Percentiles rank a stretch among this genome's conserved stretches.
phyloP scores from a whole-genome alignment of 2,329 filamentous ascomycete species.

The Coleophoma eucalyptorum region DNA sequence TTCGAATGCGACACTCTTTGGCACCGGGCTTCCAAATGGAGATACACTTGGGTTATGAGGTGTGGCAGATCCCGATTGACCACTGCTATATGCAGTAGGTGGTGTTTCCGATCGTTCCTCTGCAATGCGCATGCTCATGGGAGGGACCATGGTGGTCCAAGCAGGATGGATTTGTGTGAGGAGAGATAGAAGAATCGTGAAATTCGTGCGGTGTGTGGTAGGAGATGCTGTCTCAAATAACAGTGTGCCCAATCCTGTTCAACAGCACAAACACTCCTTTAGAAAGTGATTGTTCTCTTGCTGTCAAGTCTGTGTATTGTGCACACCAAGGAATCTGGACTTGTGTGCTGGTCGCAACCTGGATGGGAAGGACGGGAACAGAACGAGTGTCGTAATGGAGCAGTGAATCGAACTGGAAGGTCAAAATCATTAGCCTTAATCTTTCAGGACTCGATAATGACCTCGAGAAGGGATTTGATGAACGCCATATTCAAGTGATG shows the following conservation, averaged over 20 bases:
- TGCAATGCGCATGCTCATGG: slow-evolving; percentile 17
- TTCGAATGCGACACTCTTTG: slow-evolving; percentile 78
- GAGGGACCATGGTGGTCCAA: slow-evolving; percentile 20
- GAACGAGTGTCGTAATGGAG: slow-evolving; percentile 15
- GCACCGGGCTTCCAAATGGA: slow-evolving; percentile 32
- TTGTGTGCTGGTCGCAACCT: slow-evolving; percentile 22
- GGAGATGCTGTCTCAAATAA: slow-evolving; percentile 4
- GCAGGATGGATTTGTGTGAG: slow-evolving; percentile 15
- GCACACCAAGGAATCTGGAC: slow-evolving; percentile 5
- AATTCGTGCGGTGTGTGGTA: not conserved
- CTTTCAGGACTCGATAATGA: slow-evolving; percentile 11
- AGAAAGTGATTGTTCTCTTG: slow-evolving; percentile 8
- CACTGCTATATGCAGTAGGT: slow-evolving; percentile 16
- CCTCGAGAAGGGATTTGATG: slow-evolving; percentile 18
- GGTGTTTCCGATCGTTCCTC: slow-evolving; percentile 24
- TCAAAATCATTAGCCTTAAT: slow-evolving; percentile 15
- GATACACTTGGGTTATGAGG: slow-evolving; percentile 23
- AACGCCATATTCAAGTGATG: slow-evolving; percentile 18
- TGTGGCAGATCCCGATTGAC: slow-evolving; percentile 19
- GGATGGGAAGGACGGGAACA: slow-evolving; percentile 12
- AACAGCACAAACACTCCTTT: slow-evolving; percentile 4
- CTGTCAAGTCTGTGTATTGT: not conserved
- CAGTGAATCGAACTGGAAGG: slow-evolving; percentile 13
- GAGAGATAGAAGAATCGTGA: not conserved
- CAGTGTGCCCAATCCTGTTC: slow-evolving; percentile 19